Percentiles rank a stretch among this genome's conserved stretches.
Evolutionary conservation across 331 rosid species (phyloP).

Genomic region (Quercus tomentella): DNA sequence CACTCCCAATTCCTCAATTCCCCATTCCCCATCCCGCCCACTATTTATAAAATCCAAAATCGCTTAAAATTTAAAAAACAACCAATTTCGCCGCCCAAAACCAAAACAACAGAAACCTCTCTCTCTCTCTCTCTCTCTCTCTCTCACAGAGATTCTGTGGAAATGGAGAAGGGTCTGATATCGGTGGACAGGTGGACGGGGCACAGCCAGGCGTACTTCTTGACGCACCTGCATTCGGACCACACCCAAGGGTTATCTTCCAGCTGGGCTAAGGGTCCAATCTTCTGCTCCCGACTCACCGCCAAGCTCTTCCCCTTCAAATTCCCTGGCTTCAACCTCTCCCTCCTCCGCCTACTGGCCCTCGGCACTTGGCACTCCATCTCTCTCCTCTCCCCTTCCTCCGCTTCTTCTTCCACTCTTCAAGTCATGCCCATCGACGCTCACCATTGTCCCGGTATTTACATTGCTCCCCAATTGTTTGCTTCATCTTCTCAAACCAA

Average conservation of each 20-base stretch:
- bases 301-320: constrained; percentile 53
- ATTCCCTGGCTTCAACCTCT: constrained; percentile 53
- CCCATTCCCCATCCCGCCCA: no score
- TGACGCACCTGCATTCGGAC: constrained; percentile 70
- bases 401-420: constrained; percentile 15
- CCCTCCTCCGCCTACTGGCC: constrained; percentile 50
- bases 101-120: no score
- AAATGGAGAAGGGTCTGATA: constrained; percentile 49
- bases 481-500: constrained; percentile 3
- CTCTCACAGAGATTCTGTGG: no score
- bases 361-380: constrained; percentile 41
- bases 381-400: constrained; percentile 31
- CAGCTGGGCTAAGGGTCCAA: no score
- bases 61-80: no score
- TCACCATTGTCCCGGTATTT: constrained; percentile 63
- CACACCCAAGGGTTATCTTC: constrained; percentile 45
- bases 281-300: no score
- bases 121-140: no score
- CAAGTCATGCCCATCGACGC: constrained; percentile 59
- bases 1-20: no score
- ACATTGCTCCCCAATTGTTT: constrained; percentile 21
- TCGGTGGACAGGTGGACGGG: constrained; percentile 67
- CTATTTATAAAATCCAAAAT: no score
- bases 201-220: constrained; percentile 56
- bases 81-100: no score